Evolutionary conservation across 73 alveolate species (phyloP), one percentile per base, ranked within the genome.

Genomic region (Uronychia setigera): DNA sequence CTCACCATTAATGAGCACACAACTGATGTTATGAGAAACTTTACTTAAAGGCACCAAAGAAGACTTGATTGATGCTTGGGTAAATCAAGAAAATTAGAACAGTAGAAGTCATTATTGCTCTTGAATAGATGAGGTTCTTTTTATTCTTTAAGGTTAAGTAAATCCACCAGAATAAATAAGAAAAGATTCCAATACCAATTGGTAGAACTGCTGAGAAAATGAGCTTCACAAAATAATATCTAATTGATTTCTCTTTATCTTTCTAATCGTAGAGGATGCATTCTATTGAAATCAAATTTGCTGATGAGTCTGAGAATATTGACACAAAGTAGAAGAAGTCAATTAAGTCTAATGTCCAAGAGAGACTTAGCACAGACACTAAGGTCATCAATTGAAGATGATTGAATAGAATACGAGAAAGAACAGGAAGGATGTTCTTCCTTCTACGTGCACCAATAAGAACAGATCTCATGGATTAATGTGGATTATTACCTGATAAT

Each of bases 351-450:
- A 46, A 19, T 5, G 80, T 1, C 87, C 87, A 80, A 9, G 46
- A 26, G 19, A 80, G 29, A 19, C 29, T 32, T 1, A 80, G 27
- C 14, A 77, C 26, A 57, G 87, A 26, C n/a, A 80, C 59, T 25
- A 80, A 27, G 46, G 33, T 57, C 29, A 87, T 31, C 32, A 87
- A 35, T 57, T 87, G 79, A 57, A 87, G 33, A 74, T 87, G 93
- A 59, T 87, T 87, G 0, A 87, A 59, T 0, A 87, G 59, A 35
- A 87, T 81, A 75, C 81, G 58, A 29, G 35, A n/a, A 46, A 30
- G 78, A 9, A 87, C 86, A 19, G 80, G 29, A 1, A 79, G 46
- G 19, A 60, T 74, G 34, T 80, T 60, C 30, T 77, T 59, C 35
- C 33, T 80, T 19, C 58, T 58, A 0, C 34, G 31, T 0, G 93